Evolutionary conservation across 1,284 basidiomycete genomes (phyloP), one percentile per base, ranked within the genome.

Genomic region (Naganishia liquefaciens): DNA sequence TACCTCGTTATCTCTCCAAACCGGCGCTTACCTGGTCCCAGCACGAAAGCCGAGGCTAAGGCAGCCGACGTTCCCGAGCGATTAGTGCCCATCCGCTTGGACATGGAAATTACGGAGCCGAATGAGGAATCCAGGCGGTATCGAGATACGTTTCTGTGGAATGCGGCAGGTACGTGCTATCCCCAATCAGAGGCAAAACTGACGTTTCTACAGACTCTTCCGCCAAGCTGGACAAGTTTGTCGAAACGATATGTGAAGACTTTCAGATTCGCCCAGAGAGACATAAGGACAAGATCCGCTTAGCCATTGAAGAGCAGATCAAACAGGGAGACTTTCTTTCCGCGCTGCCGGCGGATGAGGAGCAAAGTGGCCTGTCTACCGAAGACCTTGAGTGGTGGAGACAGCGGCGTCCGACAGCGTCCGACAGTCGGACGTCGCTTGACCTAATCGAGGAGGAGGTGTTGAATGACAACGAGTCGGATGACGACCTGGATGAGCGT

Each of bases 81-180:
- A 71, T 86, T 98, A 42, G 89, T 99, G 6, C 95, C 95, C 2
- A 90, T 99, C 58, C 86, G 95, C 23, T 82, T 99, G 57, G 96
- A 99, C 77, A 87, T 98, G 72, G 96, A 99, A 71, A 47, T 60
- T 15, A 39, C 44, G 0, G 57, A 60, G 19, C 23, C 30, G 17
- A 60, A 40, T 15, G 88, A 95, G 62, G 84, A 85, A 57, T 89
- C 91, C 74, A 88, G 90, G 75, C 91, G 89, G 78, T 87, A 98
- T 82, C 86, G 93, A 43, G 95, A 99, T 76, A 94, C 95, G 0
- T 97, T 99, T 77, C 86, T 95, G 40, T 99, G 95, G 95, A 97
- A 99, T 74, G 80, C 94, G 60, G 88, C 90, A 71, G 92, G 92
- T 93, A 66, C 60, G 84, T 79, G 17, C 44, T 33, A 30, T 19